Evolutionary conservation across 2,329 filamentous ascomycete genomes (phyloP), one percentile per base, ranked within the genome.

Genomic region (Nakataea oryzae): DNA sequence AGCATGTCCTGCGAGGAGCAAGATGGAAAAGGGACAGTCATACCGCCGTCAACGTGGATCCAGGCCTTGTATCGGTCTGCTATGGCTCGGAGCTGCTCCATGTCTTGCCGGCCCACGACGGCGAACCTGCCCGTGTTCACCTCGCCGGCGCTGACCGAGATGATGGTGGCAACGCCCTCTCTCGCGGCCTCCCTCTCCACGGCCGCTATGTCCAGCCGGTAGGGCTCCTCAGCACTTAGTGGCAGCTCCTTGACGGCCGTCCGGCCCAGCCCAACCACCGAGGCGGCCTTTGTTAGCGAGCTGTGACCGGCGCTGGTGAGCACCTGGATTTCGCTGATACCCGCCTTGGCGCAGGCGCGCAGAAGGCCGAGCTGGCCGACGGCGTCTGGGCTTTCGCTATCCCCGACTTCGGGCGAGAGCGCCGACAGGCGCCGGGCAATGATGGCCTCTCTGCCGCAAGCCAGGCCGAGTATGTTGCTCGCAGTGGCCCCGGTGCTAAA

Each of bases 51-150:
- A 9, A 93, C 86, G 72, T 97, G 93, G 54, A 97, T 80, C 93
- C 93, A 97, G 0, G 91, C 87, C 1, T 82, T 81, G 66, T 93
- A 86, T 66, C 79, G 77, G 67, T 95, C 87, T 56, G 90, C 91
- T 54, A 96, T 71, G 5, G 77, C 74, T 63, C 93, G 82, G 50
- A 97, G 74, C 62, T 78, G 77, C 62, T 74, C 71, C 78, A 87
- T 86, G 64, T 92, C 85, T 4, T 80, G 77, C 3, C 73, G 66
- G 1, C 77, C 83, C 1, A 75, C 74, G 34, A 80, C 89, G 30
- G 90, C 88, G 71, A 92, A 97, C 6, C 86, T 79, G 0, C 93
- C 92, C 0, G 92, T 96, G 68, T 97, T 97, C 30, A 97, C 91
- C 74, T 97, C 93, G 1, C 90, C 90, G 7, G 88, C 89, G 55